Conservation (phyloP, 2,329 filamentous ascomycete species). For the Cordyceps cicadae region DNA sequence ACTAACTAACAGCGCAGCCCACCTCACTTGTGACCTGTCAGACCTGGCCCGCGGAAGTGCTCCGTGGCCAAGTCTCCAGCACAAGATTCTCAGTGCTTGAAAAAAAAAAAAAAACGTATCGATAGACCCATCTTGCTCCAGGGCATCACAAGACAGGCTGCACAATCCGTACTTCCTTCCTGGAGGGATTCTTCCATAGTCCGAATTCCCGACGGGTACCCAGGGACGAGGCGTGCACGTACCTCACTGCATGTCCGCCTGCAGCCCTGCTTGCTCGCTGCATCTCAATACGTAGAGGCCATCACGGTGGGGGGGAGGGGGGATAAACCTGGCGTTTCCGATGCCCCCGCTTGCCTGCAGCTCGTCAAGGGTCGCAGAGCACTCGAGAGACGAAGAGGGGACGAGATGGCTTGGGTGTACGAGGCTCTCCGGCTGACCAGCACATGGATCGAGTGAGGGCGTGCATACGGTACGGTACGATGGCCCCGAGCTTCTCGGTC, state of each 20-base stretch:
- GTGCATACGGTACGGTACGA: background rate
- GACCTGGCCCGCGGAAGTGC: background rate
- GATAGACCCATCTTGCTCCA: background rate
- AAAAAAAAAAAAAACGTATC: constrained; percentile 2
- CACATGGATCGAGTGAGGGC: background rate
- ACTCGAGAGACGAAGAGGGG: background rate
- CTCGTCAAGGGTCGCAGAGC: background rate
- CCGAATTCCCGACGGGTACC: background rate
- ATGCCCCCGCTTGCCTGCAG: constrained; percentile 5
- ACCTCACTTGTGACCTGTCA: background rate
- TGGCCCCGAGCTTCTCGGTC: background rate
- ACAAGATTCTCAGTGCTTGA: background rate
- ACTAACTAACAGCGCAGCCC: background rate
- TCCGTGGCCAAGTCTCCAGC: background rate
- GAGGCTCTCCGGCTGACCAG: background rate
- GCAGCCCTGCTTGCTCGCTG: background rate
- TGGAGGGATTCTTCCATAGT: background rate
- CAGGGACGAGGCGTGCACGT: background rate
- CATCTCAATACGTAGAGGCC: constrained; percentile 8
- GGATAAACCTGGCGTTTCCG: background rate
- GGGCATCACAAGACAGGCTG: background rate
- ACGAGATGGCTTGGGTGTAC: background rate
- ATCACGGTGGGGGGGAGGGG: constrained; percentile 9
- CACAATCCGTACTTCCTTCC: background rate
- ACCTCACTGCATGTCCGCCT: background rate